Evolutionary conservation across 441 rosid genomes (phyloP).

Genomic region (Eruca vesicaria): DNA sequence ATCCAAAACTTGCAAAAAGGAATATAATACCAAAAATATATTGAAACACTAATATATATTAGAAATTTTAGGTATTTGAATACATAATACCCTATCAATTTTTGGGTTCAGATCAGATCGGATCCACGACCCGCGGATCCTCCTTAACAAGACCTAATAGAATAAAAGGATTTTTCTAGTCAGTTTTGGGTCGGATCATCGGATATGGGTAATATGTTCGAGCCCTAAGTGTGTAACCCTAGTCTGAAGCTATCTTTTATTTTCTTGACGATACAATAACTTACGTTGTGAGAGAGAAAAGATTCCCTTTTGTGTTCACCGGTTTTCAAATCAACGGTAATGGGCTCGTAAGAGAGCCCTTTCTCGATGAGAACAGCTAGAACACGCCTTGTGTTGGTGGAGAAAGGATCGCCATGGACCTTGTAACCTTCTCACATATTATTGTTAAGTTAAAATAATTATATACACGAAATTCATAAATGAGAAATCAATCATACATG

Average conservation of each 20-base stretch:
- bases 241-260: too few species aligned
- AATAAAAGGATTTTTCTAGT: too few species aligned
- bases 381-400: constrained; percentile 54
- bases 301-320: constrained; percentile 56
- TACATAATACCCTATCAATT: too few species aligned
- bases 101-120: too few species aligned
- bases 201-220: too few species aligned
- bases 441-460: neutral
- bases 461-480: neutral
- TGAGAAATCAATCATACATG: neutral
- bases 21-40: too few species aligned
- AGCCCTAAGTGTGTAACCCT: neutral
- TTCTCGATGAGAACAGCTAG: constrained; percentile 60
- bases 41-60: too few species aligned
- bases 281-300: constrained; percentile 58
- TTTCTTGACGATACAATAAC: constrained; percentile 3
- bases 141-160: too few species aligned
- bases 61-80: too few species aligned
- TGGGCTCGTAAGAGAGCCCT: constrained; percentile 49
- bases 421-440: constrained; percentile 31
- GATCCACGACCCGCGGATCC: too few species aligned
- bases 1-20: too few species aligned
- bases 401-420: constrained; percentile 49
- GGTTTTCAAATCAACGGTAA: constrained; percentile 42
- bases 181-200: too few species aligned